Base-by-base conservation (phyloP, 805 yeast genomes). In the Schizosaccharomyces octosporus region DNA sequence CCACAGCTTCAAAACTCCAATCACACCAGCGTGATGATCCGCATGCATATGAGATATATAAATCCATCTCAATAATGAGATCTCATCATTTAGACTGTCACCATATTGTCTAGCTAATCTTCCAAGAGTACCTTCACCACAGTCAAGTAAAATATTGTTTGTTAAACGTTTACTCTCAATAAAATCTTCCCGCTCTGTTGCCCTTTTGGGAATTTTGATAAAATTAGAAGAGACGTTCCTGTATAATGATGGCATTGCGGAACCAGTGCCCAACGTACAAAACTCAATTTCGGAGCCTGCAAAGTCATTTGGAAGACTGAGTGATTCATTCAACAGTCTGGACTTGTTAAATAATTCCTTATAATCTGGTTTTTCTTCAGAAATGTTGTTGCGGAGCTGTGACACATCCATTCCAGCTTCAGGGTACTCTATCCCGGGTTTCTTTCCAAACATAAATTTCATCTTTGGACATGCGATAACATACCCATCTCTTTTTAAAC, bases 31-130 rank as follows among this genome's bases (percentile, higher is more conserved):
- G 70, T 90, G 97, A 70, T 93, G 99, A 70, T 93, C 99, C 0
- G 97, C 98, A 71, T 93, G 99, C 66, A 90, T 74, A 74, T 93
- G 99, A 66, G 95, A 84, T 61, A 93, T 73, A 67, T 80, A 85
- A 24, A 90, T 73, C 62, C 87, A 63, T 41, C 77, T 73, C 62
- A 89, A 71, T 66, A 88, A 94, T 51, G 72, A 65, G 64, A 89
- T 75, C 2, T 84, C 31, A 5, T 57, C 71, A 24, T 68, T 67
- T 1, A 74, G 64, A 19, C 77, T 76, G 1, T 72, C 73, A 0
- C 82, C 82, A 64, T 81, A 81, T 62, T 80, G 74, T 65, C 97
- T 78, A 39, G 73, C 69, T 64, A 93, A 70, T 0, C 85, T 72
- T 1, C 95, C 95, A 27, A 84, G 67, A 0, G 97, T 87, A 63